Evolutionary conservation across 179 eudicot genomes (phyloP), one percentile per base, ranked within the genome.

Genomic region (Camellia oleifera): DNA sequence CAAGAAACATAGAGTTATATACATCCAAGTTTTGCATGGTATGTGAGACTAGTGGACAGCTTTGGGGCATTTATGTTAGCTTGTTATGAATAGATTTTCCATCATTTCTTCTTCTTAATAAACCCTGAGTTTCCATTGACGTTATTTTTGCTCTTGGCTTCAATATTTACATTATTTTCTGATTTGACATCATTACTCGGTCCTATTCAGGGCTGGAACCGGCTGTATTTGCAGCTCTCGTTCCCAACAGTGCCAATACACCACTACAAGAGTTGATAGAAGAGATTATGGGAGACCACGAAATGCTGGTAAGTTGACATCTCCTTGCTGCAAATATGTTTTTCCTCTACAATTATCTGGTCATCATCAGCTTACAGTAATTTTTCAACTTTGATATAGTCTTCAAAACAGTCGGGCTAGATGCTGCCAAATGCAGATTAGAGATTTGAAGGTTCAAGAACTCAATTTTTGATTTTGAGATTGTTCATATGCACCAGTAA

Each of bases 201-300:
- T 56, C 12, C 12, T 63, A 61, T 76, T 72, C 89, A 95, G 98
- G 90, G 79, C 71, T 95, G 15, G 93, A 91, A 87, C 88, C 91
- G 73, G 89, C 97, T n/a, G 88, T 89, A 18, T 95, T 95, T 73
- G 99, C 99, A 52, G 99, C 98, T 72, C 88, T 91, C 15, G 97
- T 95, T 63, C 98, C 98, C 52, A 93, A 95, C 84, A 92, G 95
- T 77, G 92, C 99, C 9, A 83, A 84, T 69, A 95, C 88, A 83
- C 88, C 88, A 44, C 66, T 95, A 64, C 82, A 78, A 67, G 99
- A 95, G 80, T 69, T 95, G 78, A 91, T 92, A 52, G 98, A 92
- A 50, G 99, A 95, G 92, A 84, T 95, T 61, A 90, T 92, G 93
- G 97, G 89, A 17, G 99, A 95, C 80, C 93, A 95, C 81, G 97